phyloP scores from a whole-genome alignment of 345 rosid species.

The Aethionema arabicum region DNA sequence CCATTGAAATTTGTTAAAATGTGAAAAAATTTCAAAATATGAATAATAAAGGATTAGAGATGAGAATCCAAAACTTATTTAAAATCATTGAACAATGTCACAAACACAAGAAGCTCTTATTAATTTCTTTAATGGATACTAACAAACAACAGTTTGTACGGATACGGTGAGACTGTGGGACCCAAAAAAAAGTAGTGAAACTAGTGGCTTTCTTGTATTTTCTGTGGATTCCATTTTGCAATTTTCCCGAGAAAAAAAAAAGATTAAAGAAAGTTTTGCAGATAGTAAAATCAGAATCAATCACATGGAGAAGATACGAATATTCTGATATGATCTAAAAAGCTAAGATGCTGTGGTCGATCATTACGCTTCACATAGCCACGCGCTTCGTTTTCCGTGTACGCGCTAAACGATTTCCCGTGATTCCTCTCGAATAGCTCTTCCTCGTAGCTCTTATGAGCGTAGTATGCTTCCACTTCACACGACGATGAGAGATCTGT shows the following conservation, averaged over 20 bases:
- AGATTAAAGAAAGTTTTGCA: not conserved
- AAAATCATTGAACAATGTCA: no score
- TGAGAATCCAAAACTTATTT: no score
- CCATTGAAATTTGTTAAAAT: no score
- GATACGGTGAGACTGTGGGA: not conserved
- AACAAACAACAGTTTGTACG: slow-evolving; percentile 2
- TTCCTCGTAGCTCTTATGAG: slow-evolving; percentile 52
- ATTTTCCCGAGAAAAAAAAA: not conserved
- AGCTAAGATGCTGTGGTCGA: slow-evolving; percentile 61
- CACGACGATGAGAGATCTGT: not conserved
- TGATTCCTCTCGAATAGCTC: slow-evolving; percentile 66
- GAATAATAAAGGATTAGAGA: no score
- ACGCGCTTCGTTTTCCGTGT: slow-evolving; percentile 61
- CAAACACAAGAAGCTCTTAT: no score
- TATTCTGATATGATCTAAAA: slow-evolving; percentile 64
- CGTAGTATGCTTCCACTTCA: slow-evolving; percentile 64
- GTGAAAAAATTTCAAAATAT: no score
- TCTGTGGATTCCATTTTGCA: not conserved
- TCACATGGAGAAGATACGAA: slow-evolving; percentile 53
- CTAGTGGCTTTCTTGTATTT: not conserved
- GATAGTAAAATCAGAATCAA: slow-evolving; percentile 23
- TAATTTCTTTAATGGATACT: no score
- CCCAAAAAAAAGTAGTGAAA: not conserved
- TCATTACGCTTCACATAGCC: slow-evolving; percentile 73
- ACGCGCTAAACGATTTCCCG: slow-evolving; percentile 43